phyloP scores from a whole-genome alignment of 441 rosid species.

The Pelargonium fulgidum region DNA sequence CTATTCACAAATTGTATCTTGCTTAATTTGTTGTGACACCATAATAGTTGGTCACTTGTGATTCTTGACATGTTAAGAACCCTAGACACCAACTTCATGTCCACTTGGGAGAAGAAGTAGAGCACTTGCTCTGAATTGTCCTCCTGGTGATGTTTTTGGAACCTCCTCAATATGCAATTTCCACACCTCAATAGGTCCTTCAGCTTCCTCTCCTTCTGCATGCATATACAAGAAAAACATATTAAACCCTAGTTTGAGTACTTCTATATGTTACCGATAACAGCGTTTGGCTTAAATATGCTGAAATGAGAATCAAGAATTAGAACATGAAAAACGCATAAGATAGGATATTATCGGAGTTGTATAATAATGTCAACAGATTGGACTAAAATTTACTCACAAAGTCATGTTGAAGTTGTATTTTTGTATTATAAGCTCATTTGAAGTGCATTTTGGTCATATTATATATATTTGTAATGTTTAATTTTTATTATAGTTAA shows the following conservation, averaged over 20 bases:
- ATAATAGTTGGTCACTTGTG: conserved; percentile 56
- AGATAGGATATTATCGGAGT: too few species aligned
- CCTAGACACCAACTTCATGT: conserved; percentile 73
- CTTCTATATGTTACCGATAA: too few species aligned
- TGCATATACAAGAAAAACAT: neutral
- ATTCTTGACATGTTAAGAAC: conserved; percentile 69
- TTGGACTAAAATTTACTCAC: too few species aligned
- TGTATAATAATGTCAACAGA: too few species aligned
- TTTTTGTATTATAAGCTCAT: too few species aligned
- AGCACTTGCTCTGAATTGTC: conserved; percentile 54
- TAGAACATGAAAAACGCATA: neutral
- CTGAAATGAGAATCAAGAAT: neutral
- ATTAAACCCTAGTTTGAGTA: neutral
- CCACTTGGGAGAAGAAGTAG: conserved; percentile 74
- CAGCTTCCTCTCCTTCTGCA: conserved; percentile 78
- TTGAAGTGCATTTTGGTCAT: too few species aligned
- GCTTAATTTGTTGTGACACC: conserved; percentile 63
- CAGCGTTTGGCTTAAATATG: neutral
- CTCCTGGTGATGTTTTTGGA: conserved; percentile 35
- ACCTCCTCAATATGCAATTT: conserved; percentile 59
- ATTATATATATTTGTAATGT: too few species aligned
- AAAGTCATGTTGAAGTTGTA: too few species aligned
- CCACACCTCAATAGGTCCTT: conserved; percentile 62
- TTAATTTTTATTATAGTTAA: too few species aligned
- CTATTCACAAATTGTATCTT: conserved; percentile 53